Conservation (phyloP, 768 basidiomycete species). For the Lentinula sp. region DNA sequence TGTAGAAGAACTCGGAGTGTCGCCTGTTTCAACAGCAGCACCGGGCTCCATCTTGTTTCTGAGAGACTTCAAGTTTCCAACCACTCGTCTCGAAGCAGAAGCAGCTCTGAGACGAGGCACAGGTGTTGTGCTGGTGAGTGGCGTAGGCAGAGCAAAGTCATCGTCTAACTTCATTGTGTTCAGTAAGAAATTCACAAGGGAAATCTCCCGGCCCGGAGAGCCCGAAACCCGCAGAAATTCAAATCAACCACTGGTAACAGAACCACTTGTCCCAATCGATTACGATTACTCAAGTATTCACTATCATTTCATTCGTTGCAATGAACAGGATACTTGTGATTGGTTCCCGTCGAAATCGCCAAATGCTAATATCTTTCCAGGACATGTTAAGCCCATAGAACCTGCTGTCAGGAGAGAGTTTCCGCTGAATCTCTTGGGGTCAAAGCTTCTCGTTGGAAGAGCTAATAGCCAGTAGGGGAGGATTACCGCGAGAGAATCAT, state of each 20-base stretch:
- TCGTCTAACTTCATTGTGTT: not conserved
- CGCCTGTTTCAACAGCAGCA: too few species aligned
- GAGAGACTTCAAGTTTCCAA: not conserved
- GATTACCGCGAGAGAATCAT: too few species aligned
- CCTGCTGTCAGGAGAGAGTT: conserved; percentile 63
- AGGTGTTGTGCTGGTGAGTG: not conserved
- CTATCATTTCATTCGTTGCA: too few species aligned
- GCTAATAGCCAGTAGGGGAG: too few species aligned
- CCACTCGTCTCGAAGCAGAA: not conserved
- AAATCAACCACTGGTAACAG: too few species aligned
- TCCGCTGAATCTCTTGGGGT: too few species aligned
- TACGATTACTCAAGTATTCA: too few species aligned
- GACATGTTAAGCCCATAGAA: conserved; percentile 66
- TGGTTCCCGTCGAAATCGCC: conserved; percentile 65
- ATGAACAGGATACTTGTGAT: too few species aligned
- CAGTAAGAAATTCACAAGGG: not conserved
- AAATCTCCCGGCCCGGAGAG: not conserved
- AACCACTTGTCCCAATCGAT: not conserved
- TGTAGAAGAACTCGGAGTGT: too few species aligned
- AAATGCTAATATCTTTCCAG: conserved; percentile 78
- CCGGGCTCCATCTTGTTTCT: not conserved
- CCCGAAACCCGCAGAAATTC: not conserved
- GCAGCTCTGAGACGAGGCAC: not conserved
- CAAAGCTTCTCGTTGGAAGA: too few species aligned
- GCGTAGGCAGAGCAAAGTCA: not conserved